phyloP scores from a whole-genome alignment of 768 basidiomycete species.

The Lactifluus echinatus region DNA sequence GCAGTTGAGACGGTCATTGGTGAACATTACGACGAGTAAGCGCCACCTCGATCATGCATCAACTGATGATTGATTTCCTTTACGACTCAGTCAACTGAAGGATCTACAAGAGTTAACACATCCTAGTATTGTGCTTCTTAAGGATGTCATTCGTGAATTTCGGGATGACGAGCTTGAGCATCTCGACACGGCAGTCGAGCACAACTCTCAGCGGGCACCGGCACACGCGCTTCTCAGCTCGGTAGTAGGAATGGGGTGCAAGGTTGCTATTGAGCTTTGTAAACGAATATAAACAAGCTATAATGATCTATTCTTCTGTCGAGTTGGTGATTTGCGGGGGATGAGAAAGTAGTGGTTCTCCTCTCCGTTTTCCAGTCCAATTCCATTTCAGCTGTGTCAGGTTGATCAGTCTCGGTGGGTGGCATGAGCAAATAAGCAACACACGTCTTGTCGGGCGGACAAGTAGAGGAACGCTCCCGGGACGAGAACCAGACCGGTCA shows the following conservation, averaged over 20 bases:
- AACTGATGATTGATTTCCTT: background rate
- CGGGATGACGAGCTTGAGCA: conserved; percentile 94
- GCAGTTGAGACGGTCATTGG: conserved; percentile 97
- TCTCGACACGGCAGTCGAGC: conserved; percentile 80
- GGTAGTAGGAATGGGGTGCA: conserved; percentile 78
- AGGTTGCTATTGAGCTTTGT: conserved; percentile 82
- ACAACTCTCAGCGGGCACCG: conserved; percentile 83
- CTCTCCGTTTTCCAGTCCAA: conserved; percentile 44
- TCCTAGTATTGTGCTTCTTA: conserved; percentile 69
- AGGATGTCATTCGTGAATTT: conserved; percentile 69
- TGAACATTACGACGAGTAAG: conserved; percentile 96
- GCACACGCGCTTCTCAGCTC: conserved; percentile 87
- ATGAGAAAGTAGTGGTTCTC: conserved; percentile 30
- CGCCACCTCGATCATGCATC: conserved; percentile 15
- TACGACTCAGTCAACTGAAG: conserved; percentile 60
- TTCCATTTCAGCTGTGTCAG: conserved; percentile 43
- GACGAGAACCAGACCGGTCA: conserved; percentile 56
- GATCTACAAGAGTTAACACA: conserved; percentile 63
- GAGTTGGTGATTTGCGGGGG: conserved; percentile 9
- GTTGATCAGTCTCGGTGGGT: background rate
- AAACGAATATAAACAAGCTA: conserved; percentile 49
- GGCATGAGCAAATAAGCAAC: conserved; percentile 17
- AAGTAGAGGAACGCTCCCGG: conserved; percentile 49
- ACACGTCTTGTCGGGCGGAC: conserved; percentile 33
- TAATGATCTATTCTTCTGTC: conserved; percentile 14